phyloP scores from a whole-genome alignment of 2,329 filamentous ascomycete genomes.

The Sarocladium oryzae region DNA sequence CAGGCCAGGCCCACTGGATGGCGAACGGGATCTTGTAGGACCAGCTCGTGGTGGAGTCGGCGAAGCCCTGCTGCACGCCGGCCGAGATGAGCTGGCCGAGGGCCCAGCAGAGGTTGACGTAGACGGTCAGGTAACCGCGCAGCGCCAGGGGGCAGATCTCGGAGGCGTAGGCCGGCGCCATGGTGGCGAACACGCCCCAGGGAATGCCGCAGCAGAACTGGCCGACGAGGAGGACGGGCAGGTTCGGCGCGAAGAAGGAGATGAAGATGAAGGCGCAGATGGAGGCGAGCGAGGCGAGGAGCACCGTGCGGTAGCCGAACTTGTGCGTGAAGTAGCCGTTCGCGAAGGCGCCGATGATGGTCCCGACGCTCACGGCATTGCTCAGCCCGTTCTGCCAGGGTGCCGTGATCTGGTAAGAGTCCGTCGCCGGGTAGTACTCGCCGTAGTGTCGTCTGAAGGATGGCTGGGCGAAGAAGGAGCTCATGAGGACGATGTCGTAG shows the following conservation, averaged over 20 bases:
- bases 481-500: constrained; percentile 29
- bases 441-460: constrained; percentile 20
- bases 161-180: constrained; percentile 40
- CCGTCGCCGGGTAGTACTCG: constrained; percentile 7
- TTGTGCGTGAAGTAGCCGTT: constrained; percentile 39
- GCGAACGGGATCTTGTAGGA: constrained; percentile 41
- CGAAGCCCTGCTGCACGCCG: constrained; percentile 20
- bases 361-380: constrained; percentile 37
- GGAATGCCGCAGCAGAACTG: constrained; percentile 41
- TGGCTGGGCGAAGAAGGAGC: constrained; percentile 31
- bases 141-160: constrained; percentile 33
- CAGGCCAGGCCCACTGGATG: constrained; percentile 42
- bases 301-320: constrained; percentile 35
- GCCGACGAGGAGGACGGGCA: constrained; percentile 31
- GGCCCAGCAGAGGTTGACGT: constrained; percentile 41
- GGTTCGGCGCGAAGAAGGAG: constrained; percentile 36
- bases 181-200: constrained; percentile 38
- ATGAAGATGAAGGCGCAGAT: constrained; percentile 38
- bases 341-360: constrained; percentile 41
- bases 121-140: constrained; percentile 37
- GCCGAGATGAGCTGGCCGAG: constrained; percentile 39
- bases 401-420: constrained; percentile 32
- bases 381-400: constrained; percentile 44
- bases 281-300: constrained; percentile 33
- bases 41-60: constrained; percentile 30